These are phyloP conservation scores for Rhizopus sp. DNA, from an alignment of 371 early-diverging fungal species.

Conservation along the genomic window DNA sequence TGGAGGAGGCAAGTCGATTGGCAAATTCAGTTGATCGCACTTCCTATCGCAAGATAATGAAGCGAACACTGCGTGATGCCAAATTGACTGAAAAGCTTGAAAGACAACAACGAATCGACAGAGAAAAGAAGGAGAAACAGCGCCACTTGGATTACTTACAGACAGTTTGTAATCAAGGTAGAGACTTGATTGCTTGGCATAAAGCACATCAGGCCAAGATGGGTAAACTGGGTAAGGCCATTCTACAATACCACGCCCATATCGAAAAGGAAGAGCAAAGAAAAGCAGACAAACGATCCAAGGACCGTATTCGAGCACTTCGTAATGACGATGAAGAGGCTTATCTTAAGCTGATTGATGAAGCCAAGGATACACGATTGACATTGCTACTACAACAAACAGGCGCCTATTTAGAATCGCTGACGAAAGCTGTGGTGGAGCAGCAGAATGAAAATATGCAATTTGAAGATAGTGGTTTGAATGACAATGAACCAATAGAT, in stretches of 20 bases:
- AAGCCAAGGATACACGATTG: constrained; percentile 93
- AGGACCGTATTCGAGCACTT: constrained; percentile 94
- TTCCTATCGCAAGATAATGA: constrained; percentile 82
- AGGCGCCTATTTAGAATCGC: constrained; percentile 77
- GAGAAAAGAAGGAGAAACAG: constrained; percentile 84
- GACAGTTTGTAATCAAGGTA: constrained; percentile 75
- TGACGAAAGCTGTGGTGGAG: constrained; percentile 75
- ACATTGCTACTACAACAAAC: constrained; percentile 88
- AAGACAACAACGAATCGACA: constrained; percentile 81
- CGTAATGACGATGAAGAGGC: constrained; percentile 94
- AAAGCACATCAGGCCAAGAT: constrained; percentile 65
- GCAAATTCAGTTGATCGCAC: constrained; percentile 79
- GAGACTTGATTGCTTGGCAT: constrained; percentile 73
- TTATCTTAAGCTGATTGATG: constrained; percentile 89
- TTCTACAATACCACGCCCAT: constrained; percentile 75
- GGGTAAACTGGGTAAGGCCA: constrained; percentile 73
- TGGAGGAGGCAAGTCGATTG: constrained; percentile 70
- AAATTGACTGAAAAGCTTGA: constrained; percentile 87
- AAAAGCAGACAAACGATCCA: constrained; percentile 75
- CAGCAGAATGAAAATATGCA: constrained; percentile 73
- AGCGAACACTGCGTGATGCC: constrained; percentile 84
- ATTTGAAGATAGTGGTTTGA: constrained; percentile 29
- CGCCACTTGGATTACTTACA: constrained; percentile 79
- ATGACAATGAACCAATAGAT: constrained; percentile 58
- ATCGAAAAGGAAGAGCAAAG: constrained; percentile 92